Conservation (phyloP, 163 green algal genomes). For the Coccomyxa subellipsoidea region DNA sequence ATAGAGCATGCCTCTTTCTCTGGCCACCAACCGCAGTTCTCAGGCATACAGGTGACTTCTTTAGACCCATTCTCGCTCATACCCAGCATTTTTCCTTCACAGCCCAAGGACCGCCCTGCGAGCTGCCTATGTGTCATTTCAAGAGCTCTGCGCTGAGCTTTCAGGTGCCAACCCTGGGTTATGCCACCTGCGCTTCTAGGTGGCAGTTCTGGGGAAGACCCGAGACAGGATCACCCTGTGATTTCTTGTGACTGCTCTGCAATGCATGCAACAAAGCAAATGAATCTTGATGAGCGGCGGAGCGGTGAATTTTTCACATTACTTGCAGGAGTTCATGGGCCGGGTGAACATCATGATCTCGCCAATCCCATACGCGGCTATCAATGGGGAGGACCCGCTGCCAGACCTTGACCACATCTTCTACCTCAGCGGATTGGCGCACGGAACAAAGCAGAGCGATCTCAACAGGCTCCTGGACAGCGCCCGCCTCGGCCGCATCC, state of each 20-base stretch:
- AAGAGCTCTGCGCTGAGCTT: background rate
- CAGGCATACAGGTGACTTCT: background rate
- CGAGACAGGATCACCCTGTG: background rate
- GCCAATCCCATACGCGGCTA: slow-evolving; percentile 41
- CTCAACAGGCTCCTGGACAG: background rate
- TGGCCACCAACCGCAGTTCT: background rate
- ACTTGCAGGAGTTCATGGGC: slow-evolving; percentile 22
- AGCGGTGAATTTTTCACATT: no score
- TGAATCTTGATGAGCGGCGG: no score
- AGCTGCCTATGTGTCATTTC: background rate
- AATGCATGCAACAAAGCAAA: no score
- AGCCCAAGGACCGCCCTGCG: background rate
- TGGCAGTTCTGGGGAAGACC: background rate
- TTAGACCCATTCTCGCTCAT: background rate
- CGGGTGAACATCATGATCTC: slow-evolving; percentile 31
- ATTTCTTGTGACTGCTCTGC: no score
- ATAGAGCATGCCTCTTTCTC: background rate
- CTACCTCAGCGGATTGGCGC: slow-evolving; percentile 22
- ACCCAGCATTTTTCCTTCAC: background rate
- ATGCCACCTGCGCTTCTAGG: background rate
- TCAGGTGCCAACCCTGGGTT: background rate
- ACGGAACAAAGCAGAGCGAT: background rate
- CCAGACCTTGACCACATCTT: slow-evolving; percentile 43
- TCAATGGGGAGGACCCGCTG: slow-evolving; percentile 35
- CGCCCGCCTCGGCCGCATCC: background rate